A percentile compares a stretch with the other conserved stretches of the same genome.
Evolutionary conservation across 129 eudicot species (phyloP).

Genomic region (Calendula officinalis): DNA sequence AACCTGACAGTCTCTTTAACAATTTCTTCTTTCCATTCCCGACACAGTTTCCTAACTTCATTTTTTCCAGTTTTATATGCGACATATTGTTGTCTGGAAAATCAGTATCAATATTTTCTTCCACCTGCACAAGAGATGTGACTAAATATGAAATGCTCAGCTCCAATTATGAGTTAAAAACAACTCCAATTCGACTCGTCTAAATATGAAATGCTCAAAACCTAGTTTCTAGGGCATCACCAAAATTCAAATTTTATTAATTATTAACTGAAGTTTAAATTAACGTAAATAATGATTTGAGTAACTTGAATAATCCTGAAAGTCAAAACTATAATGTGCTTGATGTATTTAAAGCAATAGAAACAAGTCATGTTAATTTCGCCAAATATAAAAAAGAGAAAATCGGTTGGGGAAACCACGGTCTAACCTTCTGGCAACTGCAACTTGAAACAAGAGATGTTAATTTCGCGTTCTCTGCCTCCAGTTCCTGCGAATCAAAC

Average conservation of each 20-base stretch:
- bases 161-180: slow-evolving; percentile 18
- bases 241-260: background rate
- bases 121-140: slow-evolving; percentile 45
- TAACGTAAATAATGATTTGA: background rate
- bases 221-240: slow-evolving; percentile 8
- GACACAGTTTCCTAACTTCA: slow-evolving; percentile 30
- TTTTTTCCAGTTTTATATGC: slow-evolving; percentile 24
- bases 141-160: too few species aligned
- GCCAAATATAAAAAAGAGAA: background rate
- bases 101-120: slow-evolving; percentile 25
- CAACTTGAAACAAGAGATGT: slow-evolving; percentile 51
- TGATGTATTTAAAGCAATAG: too few species aligned
- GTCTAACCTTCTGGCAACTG: slow-evolving; percentile 62
- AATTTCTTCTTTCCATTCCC: slow-evolving; percentile 33
- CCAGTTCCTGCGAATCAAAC: slow-evolving; percentile 57
- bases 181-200: slow-evolving; percentile 8
- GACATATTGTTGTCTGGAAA: slow-evolving; percentile 14
- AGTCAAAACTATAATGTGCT: slow-evolving; percentile 2
- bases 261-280: background rate
- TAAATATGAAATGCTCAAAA: background rate
- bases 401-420: background rate
- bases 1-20: slow-evolving; percentile 42
- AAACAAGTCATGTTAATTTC: too few species aligned
- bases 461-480: slow-evolving; percentile 60
- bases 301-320: background rate